These are phyloP conservation scores for Draba incana DNA, from an alignment of 345 rosid genomes.

Conservation along the genomic window DNA sequence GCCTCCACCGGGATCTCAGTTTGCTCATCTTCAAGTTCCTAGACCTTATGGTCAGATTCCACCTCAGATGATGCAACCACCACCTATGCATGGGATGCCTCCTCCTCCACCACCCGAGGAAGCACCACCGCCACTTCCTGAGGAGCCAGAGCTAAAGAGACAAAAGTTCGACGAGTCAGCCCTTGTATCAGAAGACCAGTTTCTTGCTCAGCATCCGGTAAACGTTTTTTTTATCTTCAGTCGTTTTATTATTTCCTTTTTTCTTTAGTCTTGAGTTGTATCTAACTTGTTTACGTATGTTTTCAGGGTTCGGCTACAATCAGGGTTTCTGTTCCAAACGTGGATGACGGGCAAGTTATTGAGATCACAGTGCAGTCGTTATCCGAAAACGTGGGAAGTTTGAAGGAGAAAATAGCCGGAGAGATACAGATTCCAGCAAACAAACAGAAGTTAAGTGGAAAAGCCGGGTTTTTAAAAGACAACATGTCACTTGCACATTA, in stretches of 20 bases:
- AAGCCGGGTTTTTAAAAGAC: constrained; percentile 88
- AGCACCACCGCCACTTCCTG: constrained; percentile 96
- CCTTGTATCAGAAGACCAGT: constrained; percentile 81
- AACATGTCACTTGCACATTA: constrained; percentile 85
- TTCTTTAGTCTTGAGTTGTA: neutral
- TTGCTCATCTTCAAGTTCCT: constrained; percentile 53
- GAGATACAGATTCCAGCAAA: constrained; percentile 82
- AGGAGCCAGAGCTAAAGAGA: constrained; percentile 92
- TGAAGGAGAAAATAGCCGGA: constrained; percentile 93
- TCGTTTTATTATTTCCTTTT: neutral
- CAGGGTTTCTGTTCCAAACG: constrained; percentile 66
- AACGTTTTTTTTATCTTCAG: constrained; percentile 18
- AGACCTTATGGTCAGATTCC: constrained; percentile 53
- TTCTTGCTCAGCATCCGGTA: constrained; percentile 77
- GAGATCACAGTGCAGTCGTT: constrained; percentile 73
- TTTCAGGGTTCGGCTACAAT: constrained; percentile 67
- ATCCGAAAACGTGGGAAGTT: constrained; percentile 76
- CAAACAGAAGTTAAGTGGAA: constrained; percentile 90
- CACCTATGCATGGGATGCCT: constrained; percentile 60
- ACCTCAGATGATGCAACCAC: constrained; percentile 61
- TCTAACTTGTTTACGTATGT: neutral
- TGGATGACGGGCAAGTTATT: constrained; percentile 70
- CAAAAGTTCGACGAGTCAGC: constrained; percentile 81
- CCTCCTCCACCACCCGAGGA: constrained; percentile 83
- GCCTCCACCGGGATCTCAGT: constrained; percentile 87